A percentile compares a stretch with the other conserved stretches of the same genome.
phyloP scores from a whole-genome alignment of 225 moss, liverwort and hornwort genomes.

The Takakia lepidozioides region DNA sequence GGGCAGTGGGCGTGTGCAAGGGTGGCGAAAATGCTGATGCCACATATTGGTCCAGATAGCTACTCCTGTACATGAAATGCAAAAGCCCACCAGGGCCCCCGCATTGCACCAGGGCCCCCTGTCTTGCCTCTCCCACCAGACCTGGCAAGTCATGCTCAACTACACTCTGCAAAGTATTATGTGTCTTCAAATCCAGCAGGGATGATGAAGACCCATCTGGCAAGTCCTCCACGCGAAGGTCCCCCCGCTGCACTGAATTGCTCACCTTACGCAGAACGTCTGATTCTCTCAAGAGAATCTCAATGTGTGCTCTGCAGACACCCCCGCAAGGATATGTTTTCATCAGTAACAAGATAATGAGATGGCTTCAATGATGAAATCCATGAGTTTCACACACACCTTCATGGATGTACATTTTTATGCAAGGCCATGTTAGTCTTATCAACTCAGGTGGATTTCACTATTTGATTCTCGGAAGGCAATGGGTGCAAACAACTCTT shows the following conservation, averaged over 20 bases:
- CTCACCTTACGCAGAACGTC: conserved; percentile 72
- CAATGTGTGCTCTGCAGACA: conserved; percentile 70
- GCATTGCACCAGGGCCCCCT: conserved; percentile 31
- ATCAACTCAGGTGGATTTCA: too few relatives aligned
- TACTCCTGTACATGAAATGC: conserved; percentile 95
- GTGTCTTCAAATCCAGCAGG: conserved; percentile 26
- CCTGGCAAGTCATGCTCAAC: conserved; percentile 33
- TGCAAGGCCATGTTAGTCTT: too few relatives aligned
- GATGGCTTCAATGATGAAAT: too few relatives aligned
- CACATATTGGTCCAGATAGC: conserved; percentile 91
- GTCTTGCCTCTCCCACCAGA: conserved; percentile 24
- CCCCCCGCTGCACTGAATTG: conserved; percentile 67
- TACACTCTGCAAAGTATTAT: conserved; percentile 29
- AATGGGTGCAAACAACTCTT: too few relatives aligned
- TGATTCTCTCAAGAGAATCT: conserved; percentile 64
- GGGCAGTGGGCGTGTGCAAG: conserved; percentile 53
- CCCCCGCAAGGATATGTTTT: too few relatives aligned
- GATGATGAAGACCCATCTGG: conserved; percentile 34
- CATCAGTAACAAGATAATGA: too few relatives aligned
- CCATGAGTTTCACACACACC: too few relatives aligned
- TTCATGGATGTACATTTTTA: too few relatives aligned
- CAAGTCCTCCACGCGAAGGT: conserved; percentile 72
- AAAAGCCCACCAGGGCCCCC: conserved; percentile 86
- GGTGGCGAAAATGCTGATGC: conserved; percentile 90
- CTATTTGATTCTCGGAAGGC: too few relatives aligned